These are phyloP conservation scores for Schizophyllum commune DNA, from an alignment of 1,284 basidiomycete species.

Conservation along the genomic window DNA sequence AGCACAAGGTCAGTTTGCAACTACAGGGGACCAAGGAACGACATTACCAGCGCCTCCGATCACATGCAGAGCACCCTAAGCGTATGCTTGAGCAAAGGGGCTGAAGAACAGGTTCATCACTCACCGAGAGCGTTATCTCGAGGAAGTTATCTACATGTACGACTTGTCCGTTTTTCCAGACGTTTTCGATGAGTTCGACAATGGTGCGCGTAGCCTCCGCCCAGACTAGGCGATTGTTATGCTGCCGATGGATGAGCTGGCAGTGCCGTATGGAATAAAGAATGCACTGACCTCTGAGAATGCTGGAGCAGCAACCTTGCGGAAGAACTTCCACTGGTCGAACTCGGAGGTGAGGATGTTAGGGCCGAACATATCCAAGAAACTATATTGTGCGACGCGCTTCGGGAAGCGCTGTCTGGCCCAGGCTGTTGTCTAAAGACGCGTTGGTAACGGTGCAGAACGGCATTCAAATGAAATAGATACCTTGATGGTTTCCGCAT, in stretches of 20 bases:
- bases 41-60: slow-evolving; percentile 49
- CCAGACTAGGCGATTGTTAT: too few relatives aligned
- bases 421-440: too few relatives aligned
- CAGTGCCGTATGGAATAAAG: neutral
- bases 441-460: too few relatives aligned
- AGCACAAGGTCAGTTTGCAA: neutral
- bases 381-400: too few relatives aligned
- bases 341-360: slow-evolving; percentile 55
- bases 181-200: slow-evolving; percentile 30
- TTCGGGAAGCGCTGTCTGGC: too few relatives aligned
- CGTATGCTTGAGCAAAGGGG: too few relatives aligned
- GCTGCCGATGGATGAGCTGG: slow-evolving; percentile 11
- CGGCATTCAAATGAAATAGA: too few relatives aligned
- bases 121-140: slow-evolving; percentile 40
- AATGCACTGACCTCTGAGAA: slow-evolving; percentile 29
- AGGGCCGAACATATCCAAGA: slow-evolving; percentile 25
- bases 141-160: slow-evolving; percentile 28
- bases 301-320: slow-evolving; percentile 37
- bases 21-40: neutral
- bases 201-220: slow-evolving; percentile 25
- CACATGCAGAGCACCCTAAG: slow-evolving; percentile 52
- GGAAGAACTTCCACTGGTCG: slow-evolving; percentile 53
- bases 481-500: too few relatives aligned
- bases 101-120: too few relatives aligned
- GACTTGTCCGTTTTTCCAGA: slow-evolving; percentile 26